Evolutionary conservation across 2,329 filamentous ascomycete species (phyloP).

Genomic region (Geosmithia morbida): DNA sequence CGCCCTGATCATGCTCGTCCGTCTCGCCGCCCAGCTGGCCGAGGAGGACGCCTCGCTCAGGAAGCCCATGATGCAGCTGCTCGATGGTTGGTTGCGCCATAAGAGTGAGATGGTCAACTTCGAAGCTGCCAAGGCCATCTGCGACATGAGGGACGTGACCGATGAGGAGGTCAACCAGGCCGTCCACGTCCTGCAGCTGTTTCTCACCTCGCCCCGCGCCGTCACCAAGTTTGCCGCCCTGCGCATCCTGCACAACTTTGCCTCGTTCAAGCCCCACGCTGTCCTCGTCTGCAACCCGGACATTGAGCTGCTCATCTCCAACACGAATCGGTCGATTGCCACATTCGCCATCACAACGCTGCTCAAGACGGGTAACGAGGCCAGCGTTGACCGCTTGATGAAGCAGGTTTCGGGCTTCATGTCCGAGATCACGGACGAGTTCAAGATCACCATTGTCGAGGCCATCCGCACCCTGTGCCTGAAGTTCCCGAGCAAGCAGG

Average conservation of each 20-base stretch:
- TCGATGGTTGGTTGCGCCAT: slow-evolving; percentile 92
- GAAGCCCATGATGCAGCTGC: slow-evolving; percentile 92
- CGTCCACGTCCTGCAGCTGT: slow-evolving; percentile 89
- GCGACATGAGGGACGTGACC: slow-evolving; percentile 83
- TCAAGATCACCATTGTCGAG: slow-evolving; percentile 99
- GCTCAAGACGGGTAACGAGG: slow-evolving; percentile 95
- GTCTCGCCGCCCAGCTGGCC: slow-evolving; percentile 82
- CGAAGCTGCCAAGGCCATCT: slow-evolving; percentile 95
- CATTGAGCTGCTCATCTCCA: slow-evolving; percentile 92
- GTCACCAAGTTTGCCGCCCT: slow-evolving; percentile 97
- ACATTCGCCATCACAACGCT: slow-evolving; percentile 97
- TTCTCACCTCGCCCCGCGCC: slow-evolving; percentile 86
- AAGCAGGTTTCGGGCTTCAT: slow-evolving; percentile 98
- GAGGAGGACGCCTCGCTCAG: slow-evolving; percentile 82
- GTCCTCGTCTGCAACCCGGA: slow-evolving; percentile 93
- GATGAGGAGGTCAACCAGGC: slow-evolving; percentile 85
- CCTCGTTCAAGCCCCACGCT: slow-evolving; percentile 86
- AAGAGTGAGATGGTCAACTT: slow-evolving; percentile 99
- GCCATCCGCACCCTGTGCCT: slow-evolving; percentile 91
- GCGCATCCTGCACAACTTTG: slow-evolving; percentile 89
- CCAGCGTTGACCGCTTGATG: slow-evolving; percentile 92
- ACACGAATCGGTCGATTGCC: slow-evolving; percentile 92
- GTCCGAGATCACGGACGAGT: slow-evolving; percentile 98
- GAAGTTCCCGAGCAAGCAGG: slow-evolving; percentile 97
- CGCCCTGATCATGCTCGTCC: slow-evolving; percentile 81